Evolutionary conservation across 768 basidiomycete species (phyloP).

Genomic region (Suillus subalutaceus): DNA sequence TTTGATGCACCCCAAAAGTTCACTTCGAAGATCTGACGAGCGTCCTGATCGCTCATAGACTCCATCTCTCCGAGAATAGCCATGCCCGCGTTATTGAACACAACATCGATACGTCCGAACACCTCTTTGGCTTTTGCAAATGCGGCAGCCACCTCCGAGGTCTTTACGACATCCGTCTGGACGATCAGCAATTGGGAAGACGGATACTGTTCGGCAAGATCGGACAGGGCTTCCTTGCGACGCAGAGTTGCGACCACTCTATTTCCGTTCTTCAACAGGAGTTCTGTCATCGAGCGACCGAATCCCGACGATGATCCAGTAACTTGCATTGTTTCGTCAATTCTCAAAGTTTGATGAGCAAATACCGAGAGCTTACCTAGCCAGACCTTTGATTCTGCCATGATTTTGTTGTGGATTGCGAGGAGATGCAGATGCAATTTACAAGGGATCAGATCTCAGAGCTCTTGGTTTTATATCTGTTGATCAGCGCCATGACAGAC

Average conservation of each 20-base stretch:
- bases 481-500: not conserved
- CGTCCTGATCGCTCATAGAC: constrained; percentile 31
- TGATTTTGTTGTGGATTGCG: not conserved
- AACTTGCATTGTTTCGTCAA: constrained; percentile 24
- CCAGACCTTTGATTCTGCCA: constrained; percentile 22
- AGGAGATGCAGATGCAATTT: not conserved
- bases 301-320: constrained; percentile 41
- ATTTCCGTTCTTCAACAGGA: constrained; percentile 35
- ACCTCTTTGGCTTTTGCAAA: constrained; percentile 31
- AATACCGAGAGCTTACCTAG: constrained; percentile 13
- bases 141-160: constrained; percentile 26
- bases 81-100: constrained; percentile 41
- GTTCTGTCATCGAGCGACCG: constrained; percentile 33
- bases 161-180: constrained; percentile 35
- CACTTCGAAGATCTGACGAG: constrained; percentile 41
- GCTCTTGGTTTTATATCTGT: not conserved
- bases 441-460: not conserved
- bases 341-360: not conserved
- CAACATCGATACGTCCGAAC: constrained; percentile 41
- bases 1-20: constrained; percentile 36
- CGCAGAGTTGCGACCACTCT: constrained; percentile 43
- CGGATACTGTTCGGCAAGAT: constrained; percentile 21
- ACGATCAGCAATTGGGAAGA: constrained; percentile 23
- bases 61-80: constrained; percentile 37
- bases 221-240: constrained; percentile 24